Evolutionary conservation across 768 basidiomycete genomes (phyloP).

Genomic region (Gelatoporia subvermispora): DNA sequence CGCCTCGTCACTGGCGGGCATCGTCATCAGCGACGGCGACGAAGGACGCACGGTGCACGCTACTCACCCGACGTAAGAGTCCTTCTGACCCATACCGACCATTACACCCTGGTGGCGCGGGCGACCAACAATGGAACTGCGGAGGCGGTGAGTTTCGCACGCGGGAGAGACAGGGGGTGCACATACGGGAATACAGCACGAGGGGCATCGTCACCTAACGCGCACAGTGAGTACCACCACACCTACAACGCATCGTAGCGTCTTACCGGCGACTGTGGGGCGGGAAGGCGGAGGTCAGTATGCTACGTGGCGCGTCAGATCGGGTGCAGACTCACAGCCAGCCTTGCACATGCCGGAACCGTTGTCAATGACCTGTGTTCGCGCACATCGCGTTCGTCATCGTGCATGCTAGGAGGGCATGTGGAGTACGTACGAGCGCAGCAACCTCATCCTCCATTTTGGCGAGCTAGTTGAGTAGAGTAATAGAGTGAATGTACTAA

Average conservation of each 20-base stretch:
- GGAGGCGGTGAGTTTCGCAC: not conserved
- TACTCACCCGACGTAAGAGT: constrained; percentile 66
- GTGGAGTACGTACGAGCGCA: constrained; percentile 37
- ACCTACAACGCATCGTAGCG: constrained; percentile 38
- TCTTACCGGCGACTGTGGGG: constrained; percentile 51
- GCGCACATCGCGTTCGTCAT: constrained; percentile 3
- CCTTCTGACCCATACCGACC: constrained; percentile 77
- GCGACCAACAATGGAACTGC: constrained; percentile 63
- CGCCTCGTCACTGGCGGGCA: constrained; percentile 52
- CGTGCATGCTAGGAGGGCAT: not conserved
- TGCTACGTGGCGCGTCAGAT: constrained; percentile 37
- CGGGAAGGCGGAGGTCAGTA: constrained; percentile 72
- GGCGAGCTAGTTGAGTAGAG: constrained; percentile 20
- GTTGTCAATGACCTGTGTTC: constrained; percentile 74
- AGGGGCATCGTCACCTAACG: constrained; percentile 88
- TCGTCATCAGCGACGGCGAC: not conserved
- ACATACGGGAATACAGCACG: constrained; percentile 96
- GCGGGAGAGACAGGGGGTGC: not conserved
- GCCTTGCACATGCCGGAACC: constrained; percentile 99
- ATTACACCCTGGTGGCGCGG: constrained; percentile 72
- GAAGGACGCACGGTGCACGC: not conserved
- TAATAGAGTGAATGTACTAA: constrained; percentile 14
- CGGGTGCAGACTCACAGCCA: constrained; percentile 66
- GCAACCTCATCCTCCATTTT: constrained; percentile 66
- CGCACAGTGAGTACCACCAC: not conserved